These are phyloP conservation scores for Xylaria grammica DNA, from an alignment of 495 filamentous ascomycete species.

Conservation along the genomic window DNA sequence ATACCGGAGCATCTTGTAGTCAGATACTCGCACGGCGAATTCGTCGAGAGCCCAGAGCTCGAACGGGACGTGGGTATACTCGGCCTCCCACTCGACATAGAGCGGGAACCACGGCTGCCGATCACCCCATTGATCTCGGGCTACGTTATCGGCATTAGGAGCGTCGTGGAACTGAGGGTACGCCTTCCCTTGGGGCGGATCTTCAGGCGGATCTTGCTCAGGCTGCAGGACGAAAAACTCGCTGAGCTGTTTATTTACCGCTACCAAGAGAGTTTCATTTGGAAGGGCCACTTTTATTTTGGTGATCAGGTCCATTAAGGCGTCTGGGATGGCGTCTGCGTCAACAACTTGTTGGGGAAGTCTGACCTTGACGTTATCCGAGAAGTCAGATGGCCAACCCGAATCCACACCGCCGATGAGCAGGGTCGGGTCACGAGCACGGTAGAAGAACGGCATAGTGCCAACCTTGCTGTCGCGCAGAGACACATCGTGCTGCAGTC, in stretches of 20 bases:
- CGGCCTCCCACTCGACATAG: slow-evolving; percentile 59
- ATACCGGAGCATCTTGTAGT: slow-evolving; percentile 26
- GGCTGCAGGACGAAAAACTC: slow-evolving; percentile 27
- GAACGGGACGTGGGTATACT: slow-evolving; percentile 54
- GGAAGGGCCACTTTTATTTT: slow-evolving; percentile 29
- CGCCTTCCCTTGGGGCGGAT: not conserved
- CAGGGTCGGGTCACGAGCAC: slow-evolving; percentile 52
- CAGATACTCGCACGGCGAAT: slow-evolving; percentile 5
- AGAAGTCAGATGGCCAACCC: slow-evolving; percentile 54
- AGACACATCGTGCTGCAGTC: slow-evolving; percentile 13
- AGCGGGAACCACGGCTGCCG: slow-evolving; percentile 56
- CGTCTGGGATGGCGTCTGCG: slow-evolving; percentile 20
- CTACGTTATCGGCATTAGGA: slow-evolving; percentile 6
- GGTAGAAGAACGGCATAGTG: slow-evolving; percentile 35
- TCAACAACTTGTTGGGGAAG: slow-evolving; percentile 33
- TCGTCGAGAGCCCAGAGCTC: slow-evolving; percentile 39
- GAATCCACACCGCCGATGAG: slow-evolving; percentile 47
- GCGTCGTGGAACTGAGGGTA: slow-evolving; percentile 28
- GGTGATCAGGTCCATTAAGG: slow-evolving; percentile 14
- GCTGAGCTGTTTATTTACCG: slow-evolving; percentile 25
- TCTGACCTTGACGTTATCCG: slow-evolving; percentile 42
- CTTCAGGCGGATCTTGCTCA: not conserved
- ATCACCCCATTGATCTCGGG: slow-evolving; percentile 46
- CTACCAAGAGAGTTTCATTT: slow-evolving; percentile 4
- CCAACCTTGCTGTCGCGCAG: slow-evolving; percentile 19